phyloP scores from a whole-genome alignment of 2,329 filamentous ascomycete genomes.

The Daldinia sp. region DNA sequence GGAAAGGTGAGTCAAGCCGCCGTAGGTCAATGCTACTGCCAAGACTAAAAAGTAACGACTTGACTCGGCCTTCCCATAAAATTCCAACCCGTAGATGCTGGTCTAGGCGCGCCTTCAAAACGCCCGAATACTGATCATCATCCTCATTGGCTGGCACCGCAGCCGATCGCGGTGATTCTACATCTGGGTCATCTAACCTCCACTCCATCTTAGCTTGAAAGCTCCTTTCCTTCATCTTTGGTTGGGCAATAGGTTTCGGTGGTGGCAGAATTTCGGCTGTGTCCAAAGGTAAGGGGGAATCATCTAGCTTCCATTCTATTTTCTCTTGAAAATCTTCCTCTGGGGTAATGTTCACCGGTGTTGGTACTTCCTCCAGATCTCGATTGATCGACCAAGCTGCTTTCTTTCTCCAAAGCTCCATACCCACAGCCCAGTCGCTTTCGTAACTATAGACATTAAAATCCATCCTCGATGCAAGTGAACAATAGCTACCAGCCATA shows the following conservation, averaged over 20 bases:
- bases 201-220: conserved; percentile 64
- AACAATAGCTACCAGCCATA: conserved; percentile 81
- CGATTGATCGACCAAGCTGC: conserved; percentile 52
- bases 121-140: conserved; percentile 78
- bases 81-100: conserved; percentile 87
- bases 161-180: too few species aligned
- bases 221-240: conserved; percentile 52
- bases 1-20: conserved; percentile 77
- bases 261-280: conserved; percentile 20
- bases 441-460: conserved; percentile 99
- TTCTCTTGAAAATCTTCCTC: conserved; percentile 59
- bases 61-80: conserved; percentile 91
- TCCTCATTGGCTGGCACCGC: conserved; percentile 38
- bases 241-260: conserved; percentile 13
- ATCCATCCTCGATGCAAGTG: conserved; percentile 88
- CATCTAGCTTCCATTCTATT: conserved; percentile 59
- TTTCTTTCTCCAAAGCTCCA: conserved; percentile 86
- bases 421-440: conserved; percentile 88
- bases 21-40: conserved; percentile 86
- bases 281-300: conserved; percentile 38
- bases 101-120: conserved; percentile 88
- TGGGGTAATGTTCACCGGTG: conserved; percentile 30
- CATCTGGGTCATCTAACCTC: conserved; percentile 54
- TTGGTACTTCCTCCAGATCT: conserved; percentile 41
- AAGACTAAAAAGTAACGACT: conserved; percentile 90